Percentiles rank a stretch among this genome's conserved stretches.
phyloP scores from a whole-genome alignment of 1,284 basidiomycete genomes.

The Trichosporon asahii region DNA sequence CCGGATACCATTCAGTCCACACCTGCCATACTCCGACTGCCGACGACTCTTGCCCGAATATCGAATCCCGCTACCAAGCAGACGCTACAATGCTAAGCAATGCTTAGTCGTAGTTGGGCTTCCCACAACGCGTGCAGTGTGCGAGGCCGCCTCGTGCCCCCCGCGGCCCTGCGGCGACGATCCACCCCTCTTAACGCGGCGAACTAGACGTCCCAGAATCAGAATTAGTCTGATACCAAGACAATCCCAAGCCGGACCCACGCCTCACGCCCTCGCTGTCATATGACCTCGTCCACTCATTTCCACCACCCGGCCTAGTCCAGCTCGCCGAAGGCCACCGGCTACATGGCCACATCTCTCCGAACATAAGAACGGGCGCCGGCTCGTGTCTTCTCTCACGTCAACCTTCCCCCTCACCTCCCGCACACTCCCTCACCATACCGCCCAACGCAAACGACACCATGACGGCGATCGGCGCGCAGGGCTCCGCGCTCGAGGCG shows the following conservation, averaged over 20 bases:
- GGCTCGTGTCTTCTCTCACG: background rate
- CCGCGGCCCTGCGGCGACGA: background rate
- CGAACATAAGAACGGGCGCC: background rate
- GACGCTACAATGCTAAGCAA: background rate
- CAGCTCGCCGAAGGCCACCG: background rate
- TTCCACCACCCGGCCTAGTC: background rate
- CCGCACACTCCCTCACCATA: background rate
- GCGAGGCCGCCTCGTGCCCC: background rate
- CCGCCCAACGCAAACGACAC: background rate
- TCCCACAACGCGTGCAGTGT: no score
- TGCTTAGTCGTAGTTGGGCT: background rate
- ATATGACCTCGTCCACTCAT: background rate
- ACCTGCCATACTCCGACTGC: background rate
- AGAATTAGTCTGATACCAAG: background rate
- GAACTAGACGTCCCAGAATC: no score
- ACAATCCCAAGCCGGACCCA: background rate
- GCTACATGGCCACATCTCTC: background rate
- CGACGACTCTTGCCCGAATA: background rate
- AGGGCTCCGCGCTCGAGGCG: background rate
- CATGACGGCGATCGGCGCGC: slow-evolving; percentile 5
- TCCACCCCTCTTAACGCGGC: no score
- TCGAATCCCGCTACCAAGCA: background rate
- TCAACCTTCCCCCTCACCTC: background rate
- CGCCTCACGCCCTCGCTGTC: background rate
- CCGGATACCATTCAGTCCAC: background rate